phyloP scores from a whole-genome alignment of 2,329 filamentous ascomycete genomes.

The Hypoxylon rubiginosum region DNA sequence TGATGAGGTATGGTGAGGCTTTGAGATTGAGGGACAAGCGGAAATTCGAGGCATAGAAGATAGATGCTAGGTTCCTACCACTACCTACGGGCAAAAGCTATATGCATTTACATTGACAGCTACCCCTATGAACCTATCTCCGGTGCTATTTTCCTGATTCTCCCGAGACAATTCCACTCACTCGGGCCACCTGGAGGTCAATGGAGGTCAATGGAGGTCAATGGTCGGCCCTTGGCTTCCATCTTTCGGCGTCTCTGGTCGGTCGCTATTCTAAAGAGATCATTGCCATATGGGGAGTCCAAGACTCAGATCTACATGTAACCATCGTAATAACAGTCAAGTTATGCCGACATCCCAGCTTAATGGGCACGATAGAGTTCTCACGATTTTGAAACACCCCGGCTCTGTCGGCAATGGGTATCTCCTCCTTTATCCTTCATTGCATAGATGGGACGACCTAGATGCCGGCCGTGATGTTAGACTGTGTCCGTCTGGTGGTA shows the following conservation, averaged over 20 bases:
- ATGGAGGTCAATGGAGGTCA: neutral
- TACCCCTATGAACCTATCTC: neutral
- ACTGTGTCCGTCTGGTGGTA: neutral
- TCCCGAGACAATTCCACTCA: neutral
- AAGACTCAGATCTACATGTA: neutral
- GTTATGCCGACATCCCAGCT: neutral
- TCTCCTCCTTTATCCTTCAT: neutral
- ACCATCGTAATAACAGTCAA: neutral
- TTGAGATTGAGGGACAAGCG: constrained; percentile 51
- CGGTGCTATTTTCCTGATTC: neutral
- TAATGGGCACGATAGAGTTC: neutral
- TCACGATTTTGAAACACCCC: neutral
- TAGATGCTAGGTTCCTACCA: neutral
- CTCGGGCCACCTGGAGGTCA: too few species aligned
- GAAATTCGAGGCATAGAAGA: constrained; percentile 14
- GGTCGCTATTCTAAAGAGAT: neutral
- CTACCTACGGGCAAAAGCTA: neutral
- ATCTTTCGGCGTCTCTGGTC: neutral
- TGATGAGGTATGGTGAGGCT: constrained; percentile 50
- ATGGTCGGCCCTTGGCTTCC: neutral
- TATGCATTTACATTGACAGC: neutral
- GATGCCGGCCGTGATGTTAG: neutral
- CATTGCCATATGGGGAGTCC: neutral
- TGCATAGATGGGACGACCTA: neutral
- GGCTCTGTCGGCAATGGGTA: neutral